Percentiles rank a stretch among this genome's conserved stretches.
Conservation (phyloP, 2,329 filamentous ascomycete species). For the Claviceps sorghi region DNA sequence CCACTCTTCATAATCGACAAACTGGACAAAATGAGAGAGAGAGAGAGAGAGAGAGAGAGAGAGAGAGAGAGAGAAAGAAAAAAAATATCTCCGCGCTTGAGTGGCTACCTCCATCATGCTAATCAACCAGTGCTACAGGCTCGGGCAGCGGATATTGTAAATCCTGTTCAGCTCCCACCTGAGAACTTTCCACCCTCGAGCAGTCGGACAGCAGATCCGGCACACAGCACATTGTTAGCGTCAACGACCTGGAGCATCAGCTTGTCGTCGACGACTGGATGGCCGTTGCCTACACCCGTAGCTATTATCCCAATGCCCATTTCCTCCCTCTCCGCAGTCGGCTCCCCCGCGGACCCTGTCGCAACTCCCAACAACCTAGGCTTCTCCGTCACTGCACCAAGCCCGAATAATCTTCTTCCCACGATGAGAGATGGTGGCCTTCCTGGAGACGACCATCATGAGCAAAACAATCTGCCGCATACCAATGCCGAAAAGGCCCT, state of each 20-base stretch:
- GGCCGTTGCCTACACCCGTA: not conserved
- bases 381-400: not conserved
- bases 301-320: conserved; percentile 1
- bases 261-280: not conserved
- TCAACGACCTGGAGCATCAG: not conserved
- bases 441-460: not conserved
- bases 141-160: not conserved
- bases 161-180: not conserved
- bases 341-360: not conserved
- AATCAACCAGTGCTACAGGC: not conserved
- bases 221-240: not conserved
- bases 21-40: no score
- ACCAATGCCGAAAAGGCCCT: conserved; percentile 8
- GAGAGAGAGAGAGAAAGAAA: no score
- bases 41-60: no score
- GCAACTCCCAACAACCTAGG: not conserved
- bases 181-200: not conserved
- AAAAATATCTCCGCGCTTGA: not conserved
- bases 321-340: conserved; percentile 1
- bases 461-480: conserved; percentile 2
- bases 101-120: not conserved
- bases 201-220: not conserved
- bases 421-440: not conserved
- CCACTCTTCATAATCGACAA: not conserved
- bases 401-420: not conserved